Evolutionary conservation across 306 rosid genomes (phyloP).

Genomic region (Quercus mongolica): DNA sequence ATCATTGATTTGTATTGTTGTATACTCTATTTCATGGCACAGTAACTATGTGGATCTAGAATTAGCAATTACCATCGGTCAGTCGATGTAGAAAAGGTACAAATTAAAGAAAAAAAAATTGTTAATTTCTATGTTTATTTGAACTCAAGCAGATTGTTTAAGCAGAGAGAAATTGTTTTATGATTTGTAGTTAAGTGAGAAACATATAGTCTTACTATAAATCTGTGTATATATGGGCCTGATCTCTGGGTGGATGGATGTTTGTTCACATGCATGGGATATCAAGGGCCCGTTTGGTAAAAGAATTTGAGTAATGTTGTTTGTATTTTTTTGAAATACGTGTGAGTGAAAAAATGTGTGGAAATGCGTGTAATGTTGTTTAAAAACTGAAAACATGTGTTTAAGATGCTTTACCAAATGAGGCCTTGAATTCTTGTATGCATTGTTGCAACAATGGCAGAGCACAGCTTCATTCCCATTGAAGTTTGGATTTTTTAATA

Average conservation of each 20-base stretch:
- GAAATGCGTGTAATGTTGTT: too few relatives aligned
- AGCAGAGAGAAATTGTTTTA: background rate
- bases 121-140: background rate
- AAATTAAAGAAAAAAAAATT: background rate
- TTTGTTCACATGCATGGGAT: too few relatives aligned
- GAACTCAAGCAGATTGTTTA: background rate
- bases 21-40: background rate
- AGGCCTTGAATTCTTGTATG: background rate
- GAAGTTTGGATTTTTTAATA: background rate
- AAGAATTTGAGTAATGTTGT: too few relatives aligned
- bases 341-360: too few relatives aligned
- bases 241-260: too few relatives aligned
- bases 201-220: too few relatives aligned
- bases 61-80: background rate
- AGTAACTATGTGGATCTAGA: background rate
- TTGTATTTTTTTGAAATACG: too few relatives aligned
- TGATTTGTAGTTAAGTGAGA: too few relatives aligned
- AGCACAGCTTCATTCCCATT: background rate
- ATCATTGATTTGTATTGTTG: background rate
- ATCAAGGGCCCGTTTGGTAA: too few relatives aligned
- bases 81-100: background rate
- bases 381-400: too few relatives aligned
- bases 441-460: background rate
- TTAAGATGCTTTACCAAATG: too few relatives aligned
- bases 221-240: too few relatives aligned